Conservation (phyloP, 1,139 yeast species). For the Saccharomycopsis hybrid region DNA sequence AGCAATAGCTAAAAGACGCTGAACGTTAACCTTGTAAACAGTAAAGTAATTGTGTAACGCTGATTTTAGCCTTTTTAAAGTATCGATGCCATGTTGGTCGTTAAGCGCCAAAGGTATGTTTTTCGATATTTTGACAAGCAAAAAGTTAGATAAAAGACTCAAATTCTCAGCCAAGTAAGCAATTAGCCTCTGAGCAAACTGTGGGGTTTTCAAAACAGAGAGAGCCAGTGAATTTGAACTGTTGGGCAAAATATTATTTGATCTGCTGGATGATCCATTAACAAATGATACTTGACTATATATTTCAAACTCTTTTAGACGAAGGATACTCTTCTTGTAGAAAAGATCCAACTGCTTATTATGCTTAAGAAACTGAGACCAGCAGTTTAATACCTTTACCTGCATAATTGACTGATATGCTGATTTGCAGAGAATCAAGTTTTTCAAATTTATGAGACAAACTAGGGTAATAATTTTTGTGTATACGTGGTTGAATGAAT, state of each 20-base stretch:
- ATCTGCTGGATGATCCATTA: neutral
- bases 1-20: neutral
- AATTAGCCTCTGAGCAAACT: neutral
- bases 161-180: neutral
- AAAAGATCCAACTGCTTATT: conserved; percentile 6
- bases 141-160: neutral
- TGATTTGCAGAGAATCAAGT: neutral
- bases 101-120: neutral
- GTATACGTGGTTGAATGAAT: no score
- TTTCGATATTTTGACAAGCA: neutral
- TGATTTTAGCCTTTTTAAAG: neutral
- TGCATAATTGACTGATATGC: neutral
- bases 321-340: conserved; percentile 2
- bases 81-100: neutral
- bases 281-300: neutral
- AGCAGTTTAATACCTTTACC: neutral
- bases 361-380: neutral
- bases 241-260: neutral
- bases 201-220: neutral
- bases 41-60: conserved; percentile 1
- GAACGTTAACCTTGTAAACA: conserved; percentile 2
- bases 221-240: neutral
- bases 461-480: no score
- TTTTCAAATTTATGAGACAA: neutral
- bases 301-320: conserved; percentile 5